A percentile compares a stretch with the other conserved stretches of the same genome.
phyloP scores from a whole-genome alignment of 257 asterid species.

The Fraxinus quadrangulata region DNA sequence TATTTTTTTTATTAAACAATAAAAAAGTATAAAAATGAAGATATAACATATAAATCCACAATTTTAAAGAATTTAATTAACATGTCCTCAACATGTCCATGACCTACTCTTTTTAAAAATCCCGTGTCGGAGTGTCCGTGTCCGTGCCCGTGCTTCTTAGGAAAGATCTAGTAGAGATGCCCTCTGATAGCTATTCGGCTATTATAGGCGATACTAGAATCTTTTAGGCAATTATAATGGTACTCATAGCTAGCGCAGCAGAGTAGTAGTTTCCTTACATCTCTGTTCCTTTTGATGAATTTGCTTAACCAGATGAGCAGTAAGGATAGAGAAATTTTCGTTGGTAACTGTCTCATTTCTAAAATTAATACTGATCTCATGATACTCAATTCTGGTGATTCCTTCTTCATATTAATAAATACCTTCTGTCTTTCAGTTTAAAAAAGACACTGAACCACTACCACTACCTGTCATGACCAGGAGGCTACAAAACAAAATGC shows the following conservation, averaged over 20 bases:
- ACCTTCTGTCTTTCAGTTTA: background rate
- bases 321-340: background rate
- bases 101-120: too few species aligned
- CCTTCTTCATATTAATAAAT: background rate
- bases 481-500: background rate
- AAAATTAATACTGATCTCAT: background rate
- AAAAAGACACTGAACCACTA: background rate
- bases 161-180: background rate
- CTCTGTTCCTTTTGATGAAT: background rate
- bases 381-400: background rate
- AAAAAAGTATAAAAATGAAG: too few species aligned
- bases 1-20: too few species aligned
- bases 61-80: too few species aligned
- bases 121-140: too few species aligned
- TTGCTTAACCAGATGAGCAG: conserved; percentile 1
- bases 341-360: background rate
- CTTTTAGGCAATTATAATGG: background rate
- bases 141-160: too few species aligned
- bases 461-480: background rate
- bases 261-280: background rate
- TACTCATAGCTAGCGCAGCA: background rate
- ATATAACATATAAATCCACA: too few species aligned
- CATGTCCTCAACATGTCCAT: too few species aligned
- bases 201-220: background rate
- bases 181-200: background rate